These are phyloP conservation scores for Artemisia argyi DNA, from an alignment of 129 eudicot genomes.

Conservation along the genomic window DNA sequence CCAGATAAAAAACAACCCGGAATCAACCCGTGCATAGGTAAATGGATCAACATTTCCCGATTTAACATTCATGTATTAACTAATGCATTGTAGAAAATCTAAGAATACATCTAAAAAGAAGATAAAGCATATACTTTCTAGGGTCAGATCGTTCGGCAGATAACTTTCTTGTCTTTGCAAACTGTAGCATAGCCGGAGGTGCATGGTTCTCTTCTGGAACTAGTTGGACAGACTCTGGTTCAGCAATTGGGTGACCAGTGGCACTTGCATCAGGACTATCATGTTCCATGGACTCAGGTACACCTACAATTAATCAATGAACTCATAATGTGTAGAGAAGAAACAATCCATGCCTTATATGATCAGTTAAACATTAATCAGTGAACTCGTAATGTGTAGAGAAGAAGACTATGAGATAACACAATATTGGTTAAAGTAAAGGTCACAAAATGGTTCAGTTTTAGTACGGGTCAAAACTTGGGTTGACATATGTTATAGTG, in stretches of 20 bases:
- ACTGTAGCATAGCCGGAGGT: slow-evolving; percentile 65
- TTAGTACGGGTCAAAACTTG: no score
- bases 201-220: slow-evolving; percentile 62
- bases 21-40: no score
- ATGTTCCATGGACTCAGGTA: slow-evolving; percentile 44
- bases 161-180: slow-evolving; percentile 88
- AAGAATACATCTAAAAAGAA: background rate
- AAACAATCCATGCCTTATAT: background rate
- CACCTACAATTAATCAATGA: slow-evolving; percentile 36
- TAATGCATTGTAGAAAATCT: no score
- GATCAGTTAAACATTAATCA: background rate
- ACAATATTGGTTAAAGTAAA: background rate
- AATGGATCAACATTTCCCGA: no score
- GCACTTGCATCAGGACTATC: slow-evolving; percentile 68
- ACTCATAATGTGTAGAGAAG: background rate
- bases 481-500: no score
- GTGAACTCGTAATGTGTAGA: background rate
- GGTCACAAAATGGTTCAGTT: background rate
- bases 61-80: no score
- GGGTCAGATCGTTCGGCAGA: slow-evolving; percentile 80
- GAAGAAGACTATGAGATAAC: background rate
- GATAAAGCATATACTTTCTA: slow-evolving; percentile 49
- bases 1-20: no score
- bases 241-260: slow-evolving; percentile 56
- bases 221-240: slow-evolving; percentile 69